Evolutionary conservation across 441 rosid species (phyloP).

Genomic region (Geranium incanum): DNA sequence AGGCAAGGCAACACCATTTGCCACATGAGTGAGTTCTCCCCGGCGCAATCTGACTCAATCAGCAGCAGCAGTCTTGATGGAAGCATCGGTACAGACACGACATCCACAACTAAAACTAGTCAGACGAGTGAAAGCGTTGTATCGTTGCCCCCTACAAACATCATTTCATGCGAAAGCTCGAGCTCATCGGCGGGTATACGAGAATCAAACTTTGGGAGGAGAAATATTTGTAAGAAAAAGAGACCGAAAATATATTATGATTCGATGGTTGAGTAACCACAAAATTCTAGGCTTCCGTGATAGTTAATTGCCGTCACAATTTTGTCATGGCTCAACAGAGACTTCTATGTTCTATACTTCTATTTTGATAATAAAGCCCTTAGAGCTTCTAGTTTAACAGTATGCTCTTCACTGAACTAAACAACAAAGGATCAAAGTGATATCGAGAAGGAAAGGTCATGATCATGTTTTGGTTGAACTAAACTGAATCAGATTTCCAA

Average conservation of each 20-base stretch:
- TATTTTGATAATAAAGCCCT: neutral
- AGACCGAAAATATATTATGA: slow-evolving; percentile 6
- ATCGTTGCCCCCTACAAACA: slow-evolving; percentile 22
- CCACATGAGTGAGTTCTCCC: slow-evolving; percentile 30
- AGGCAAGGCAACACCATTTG: slow-evolving; percentile 25
- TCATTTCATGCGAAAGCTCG: slow-evolving; percentile 16
- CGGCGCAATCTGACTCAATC: slow-evolving; percentile 33
- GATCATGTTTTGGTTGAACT: neutral
- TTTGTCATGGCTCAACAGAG: neutral
- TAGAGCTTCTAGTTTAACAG: neutral
- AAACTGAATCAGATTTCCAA: neutral
- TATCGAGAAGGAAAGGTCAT: too few relatives aligned
- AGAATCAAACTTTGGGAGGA: neutral
- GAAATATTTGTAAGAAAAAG: neutral
- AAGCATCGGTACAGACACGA: slow-evolving; percentile 21
- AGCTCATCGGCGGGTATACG: neutral
- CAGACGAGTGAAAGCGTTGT: slow-evolving; percentile 15
- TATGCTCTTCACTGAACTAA: neutral
- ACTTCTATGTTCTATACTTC: neutral
- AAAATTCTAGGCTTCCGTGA: neutral
- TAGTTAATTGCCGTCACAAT: neutral
- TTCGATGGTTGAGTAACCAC: slow-evolving; percentile 11
- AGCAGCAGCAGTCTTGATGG: slow-evolving; percentile 28
- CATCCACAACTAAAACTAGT: slow-evolving; percentile 8
- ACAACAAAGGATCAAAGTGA: neutral